Percentiles rank a stretch among this genome's conserved stretches.
Conservation (phyloP, 2,329 filamentous ascomycete genomes). For the Thelonectria rubi region DNA sequence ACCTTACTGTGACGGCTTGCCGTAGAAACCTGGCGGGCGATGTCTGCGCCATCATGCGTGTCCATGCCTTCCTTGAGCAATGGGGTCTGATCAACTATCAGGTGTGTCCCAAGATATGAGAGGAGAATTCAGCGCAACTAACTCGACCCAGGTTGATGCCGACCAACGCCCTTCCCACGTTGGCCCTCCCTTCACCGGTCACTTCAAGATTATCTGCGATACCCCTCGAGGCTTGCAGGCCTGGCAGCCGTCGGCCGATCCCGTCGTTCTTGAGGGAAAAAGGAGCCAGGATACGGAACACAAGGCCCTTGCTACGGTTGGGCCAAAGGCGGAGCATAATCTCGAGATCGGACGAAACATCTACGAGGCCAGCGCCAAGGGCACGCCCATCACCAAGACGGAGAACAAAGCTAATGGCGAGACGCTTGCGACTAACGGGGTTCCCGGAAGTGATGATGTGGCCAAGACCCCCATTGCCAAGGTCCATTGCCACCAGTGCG, state of each 20-base stretch:
- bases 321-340: slow-evolving; percentile 82
- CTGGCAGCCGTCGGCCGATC: slow-evolving; percentile 89
- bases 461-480: slow-evolving; percentile 73
- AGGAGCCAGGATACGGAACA: slow-evolving; percentile 74
- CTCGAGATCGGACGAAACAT: slow-evolving; percentile 95
- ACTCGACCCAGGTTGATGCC: slow-evolving; percentile 80
- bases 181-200: slow-evolving; percentile 94
- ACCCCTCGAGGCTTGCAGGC: slow-evolving; percentile 94
- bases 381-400: slow-evolving; percentile 71
- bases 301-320: slow-evolving; percentile 71
- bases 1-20: slow-evolving; percentile 96
- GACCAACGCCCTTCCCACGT: slow-evolving; percentile 95
- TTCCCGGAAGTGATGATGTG: slow-evolving; percentile 64
- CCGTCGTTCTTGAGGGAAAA: slow-evolving; percentile 70
- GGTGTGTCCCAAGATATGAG: slow-evolving; percentile 57
- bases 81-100: slow-evolving; percentile 99
- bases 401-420: slow-evolving; percentile 83
- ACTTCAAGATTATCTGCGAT: slow-evolving; percentile 95
- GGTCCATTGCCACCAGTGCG: slow-evolving; percentile 89
- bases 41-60: slow-evolving; percentile 98
- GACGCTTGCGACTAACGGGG: slow-evolving; percentile 71
- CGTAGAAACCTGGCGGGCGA: slow-evolving; percentile 94
- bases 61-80: slow-evolving; percentile 96
- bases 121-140: slow-evolving; percentile 32
- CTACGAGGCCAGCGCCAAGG: slow-evolving; percentile 91